phyloP scores from a whole-genome alignment of 148 eudicot genomes.

The Suaeda aralocaspica region DNA sequence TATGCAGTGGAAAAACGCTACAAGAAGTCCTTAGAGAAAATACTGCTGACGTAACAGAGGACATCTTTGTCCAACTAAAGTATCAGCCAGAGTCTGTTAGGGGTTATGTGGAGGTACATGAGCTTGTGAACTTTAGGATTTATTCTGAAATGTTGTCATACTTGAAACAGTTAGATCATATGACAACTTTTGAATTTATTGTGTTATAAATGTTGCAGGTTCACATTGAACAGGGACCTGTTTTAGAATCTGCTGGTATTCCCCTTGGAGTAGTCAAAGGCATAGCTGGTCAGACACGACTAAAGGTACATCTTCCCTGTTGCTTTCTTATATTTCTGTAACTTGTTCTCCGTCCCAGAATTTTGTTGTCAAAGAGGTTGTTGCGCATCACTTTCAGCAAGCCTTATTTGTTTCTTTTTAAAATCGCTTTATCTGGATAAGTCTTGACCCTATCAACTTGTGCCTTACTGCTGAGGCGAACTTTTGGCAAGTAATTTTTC shows the following conservation, averaged over 20 bases:
- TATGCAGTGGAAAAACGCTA: constrained; percentile 75
- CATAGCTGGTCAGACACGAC: constrained; percentile 92
- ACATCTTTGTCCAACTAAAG: constrained; percentile 57
- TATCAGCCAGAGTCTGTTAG: constrained; percentile 78
- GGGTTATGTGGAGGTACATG: constrained; percentile 85
- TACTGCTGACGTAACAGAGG: constrained; percentile 50
- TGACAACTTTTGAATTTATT: background rate
- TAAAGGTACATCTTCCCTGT: constrained; percentile 49
- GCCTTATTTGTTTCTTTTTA: too few relatives aligned
- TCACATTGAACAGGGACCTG: constrained; percentile 98
- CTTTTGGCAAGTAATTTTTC: background rate
- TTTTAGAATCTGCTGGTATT: constrained; percentile 75
- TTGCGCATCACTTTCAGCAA: background rate
- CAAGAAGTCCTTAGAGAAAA: constrained; percentile 62
- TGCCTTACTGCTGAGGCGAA: background rate
- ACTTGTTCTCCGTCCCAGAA: background rate
- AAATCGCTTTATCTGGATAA: too few relatives aligned
- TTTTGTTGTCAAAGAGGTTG: background rate
- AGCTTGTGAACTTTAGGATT: background rate
- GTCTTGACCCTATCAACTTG: background rate
- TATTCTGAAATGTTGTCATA: background rate
- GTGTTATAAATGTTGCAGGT: constrained; percentile 41
- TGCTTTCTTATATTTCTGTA: background rate
- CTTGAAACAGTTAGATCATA: background rate
- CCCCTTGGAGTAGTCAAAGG: constrained; percentile 95